Base-by-base conservation (phyloP, 139 green algal species). In the Chlamydomonas sphaeroides region DNA sequence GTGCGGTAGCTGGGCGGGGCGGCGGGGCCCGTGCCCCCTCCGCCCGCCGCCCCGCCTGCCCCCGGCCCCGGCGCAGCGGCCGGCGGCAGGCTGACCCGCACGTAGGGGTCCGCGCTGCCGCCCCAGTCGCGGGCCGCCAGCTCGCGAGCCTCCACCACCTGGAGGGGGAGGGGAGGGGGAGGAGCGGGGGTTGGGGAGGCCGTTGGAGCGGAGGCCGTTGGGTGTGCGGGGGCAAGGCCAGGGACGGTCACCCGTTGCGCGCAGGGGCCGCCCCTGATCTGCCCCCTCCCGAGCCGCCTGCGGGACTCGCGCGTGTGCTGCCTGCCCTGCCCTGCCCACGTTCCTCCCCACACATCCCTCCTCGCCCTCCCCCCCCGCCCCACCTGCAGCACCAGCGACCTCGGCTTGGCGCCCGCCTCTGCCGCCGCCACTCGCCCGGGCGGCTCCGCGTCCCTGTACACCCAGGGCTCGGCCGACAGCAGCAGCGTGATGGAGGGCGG, bases 371-470 rank as follows among this genome's bases (percentile, higher is more conserved):
- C 21, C 20, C 25, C 20, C 83, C 83, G 66, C 85, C 83, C 48
- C 17, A 90, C 71, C 73, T 92, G 89, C 51, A 92, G 61, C 53
- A 92, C 84, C 28, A 90, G 68, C 18, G 80, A 88, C 20, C 86
- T 74, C 4, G 56, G 66, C 3, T 69, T 75, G 0, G 42, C 61
- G 53, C 68, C 51, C 68, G 80, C 68, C 45, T 71, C 33, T 14
- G 49, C 49, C 21, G 49, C 56, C 56, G 56, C 56, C 38, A 32
- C 10, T 18, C 33, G 21, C 21, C 53, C 41, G 21, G 65, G 33
- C 28, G 38, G 61, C 10, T 14, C 33, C 45, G 73, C 61, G n/a
- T 72, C 42, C 62, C 49, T 21, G 65, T 86, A 90, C 21, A 84
- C 65, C 86, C 86, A 90, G 11, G 82, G 77, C 56, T 90, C 86